phyloP scores from a whole-genome alignment of 2,329 filamentous ascomycete genomes.

The Fusarium sp. region DNA sequence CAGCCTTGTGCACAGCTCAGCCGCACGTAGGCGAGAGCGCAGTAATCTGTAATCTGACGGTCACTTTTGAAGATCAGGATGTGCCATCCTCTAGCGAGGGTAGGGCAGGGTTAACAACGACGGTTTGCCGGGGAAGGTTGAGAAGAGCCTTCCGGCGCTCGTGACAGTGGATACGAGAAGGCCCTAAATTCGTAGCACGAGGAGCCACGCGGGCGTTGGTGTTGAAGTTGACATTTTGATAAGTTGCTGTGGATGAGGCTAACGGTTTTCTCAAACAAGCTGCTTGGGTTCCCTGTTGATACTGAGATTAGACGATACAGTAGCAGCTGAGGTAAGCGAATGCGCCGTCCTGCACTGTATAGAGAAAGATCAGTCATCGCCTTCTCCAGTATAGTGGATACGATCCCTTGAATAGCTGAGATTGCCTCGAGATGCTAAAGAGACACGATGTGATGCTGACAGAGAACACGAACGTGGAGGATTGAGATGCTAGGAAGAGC shows the following conservation, averaged over 20 bases:
- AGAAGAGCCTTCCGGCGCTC: conserved; percentile 18
- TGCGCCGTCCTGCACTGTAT: not conserved
- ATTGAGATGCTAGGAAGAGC: conserved; percentile 24
- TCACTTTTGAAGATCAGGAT: conserved; percentile 30
- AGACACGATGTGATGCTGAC: conserved; percentile 20
- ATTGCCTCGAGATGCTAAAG: conserved; percentile 12
- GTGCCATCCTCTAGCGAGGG: conserved; percentile 31
- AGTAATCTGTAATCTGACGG: conserved; percentile 20
- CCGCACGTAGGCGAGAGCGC: conserved; percentile 18
- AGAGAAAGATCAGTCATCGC: not conserved
- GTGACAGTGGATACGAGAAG: conserved; percentile 32
- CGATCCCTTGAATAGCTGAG: conserved; percentile 9
- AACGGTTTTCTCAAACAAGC: conserved; percentile 27
- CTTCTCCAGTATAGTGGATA: conserved; percentile 8
- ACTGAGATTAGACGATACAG: conserved; percentile 15
- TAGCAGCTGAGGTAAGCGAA: conserved; percentile 28
- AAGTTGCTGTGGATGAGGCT: conserved; percentile 21
- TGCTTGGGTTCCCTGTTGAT: conserved; percentile 36
- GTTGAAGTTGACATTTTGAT: conserved; percentile 14
- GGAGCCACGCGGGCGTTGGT: conserved; percentile 16
- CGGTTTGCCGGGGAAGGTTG: conserved; percentile 13
- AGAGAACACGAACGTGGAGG: conserved; percentile 10
- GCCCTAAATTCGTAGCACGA: conserved; percentile 17
- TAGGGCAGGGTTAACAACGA: conserved; percentile 34
- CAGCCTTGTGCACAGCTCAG: conserved; percentile 29